Evolutionary conservation across 2,329 filamentous ascomycete genomes (phyloP).

Genomic region (Xylariaceae sp.): DNA sequence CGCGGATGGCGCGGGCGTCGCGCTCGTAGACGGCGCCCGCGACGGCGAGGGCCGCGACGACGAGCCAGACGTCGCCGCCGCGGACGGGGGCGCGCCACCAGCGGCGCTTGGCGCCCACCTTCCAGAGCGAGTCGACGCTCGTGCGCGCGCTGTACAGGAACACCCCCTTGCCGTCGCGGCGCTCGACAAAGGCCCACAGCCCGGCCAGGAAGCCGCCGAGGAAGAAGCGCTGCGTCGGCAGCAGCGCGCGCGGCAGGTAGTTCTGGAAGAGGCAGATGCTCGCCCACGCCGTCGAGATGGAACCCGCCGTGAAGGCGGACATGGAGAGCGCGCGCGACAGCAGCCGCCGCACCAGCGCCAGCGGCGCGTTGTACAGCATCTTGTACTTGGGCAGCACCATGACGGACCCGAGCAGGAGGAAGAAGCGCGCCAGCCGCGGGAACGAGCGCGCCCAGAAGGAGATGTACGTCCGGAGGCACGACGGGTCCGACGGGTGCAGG

Average conservation of each 20-base stretch:
- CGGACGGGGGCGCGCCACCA: constrained; percentile 83
- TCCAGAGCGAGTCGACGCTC: constrained; percentile 82
- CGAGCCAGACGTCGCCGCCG: constrained; percentile 78
- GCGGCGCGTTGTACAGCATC: constrained; percentile 59
- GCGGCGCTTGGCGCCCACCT: constrained; percentile 82
- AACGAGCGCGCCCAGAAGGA: constrained; percentile 83
- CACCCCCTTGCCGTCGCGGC: constrained; percentile 53
- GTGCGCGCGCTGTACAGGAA: constrained; percentile 73
- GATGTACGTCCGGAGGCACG: constrained; percentile 78
- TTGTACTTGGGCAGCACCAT: constrained; percentile 64
- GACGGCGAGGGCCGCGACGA: constrained; percentile 70
- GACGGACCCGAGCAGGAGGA: constrained; percentile 65
- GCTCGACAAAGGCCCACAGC: constrained; percentile 73
- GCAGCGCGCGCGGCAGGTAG: constrained; percentile 62
- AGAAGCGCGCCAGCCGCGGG: constrained; percentile 68
- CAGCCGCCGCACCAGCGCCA: constrained; percentile 58
- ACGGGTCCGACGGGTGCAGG: constrained; percentile 80
- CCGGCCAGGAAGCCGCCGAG: constrained; percentile 80
- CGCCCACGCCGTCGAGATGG: constrained; percentile 83
- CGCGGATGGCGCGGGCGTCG: constrained; percentile 59
- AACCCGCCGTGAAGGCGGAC: constrained; percentile 69
- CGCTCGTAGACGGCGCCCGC: constrained; percentile 72
- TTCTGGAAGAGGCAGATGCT: constrained; percentile 83
- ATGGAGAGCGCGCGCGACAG: constrained; percentile 64
- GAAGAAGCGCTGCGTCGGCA: constrained; percentile 84